phyloP scores from a whole-genome alignment of 2,329 filamentous ascomycete genomes.

The Davidsoniella eucalypti region DNA sequence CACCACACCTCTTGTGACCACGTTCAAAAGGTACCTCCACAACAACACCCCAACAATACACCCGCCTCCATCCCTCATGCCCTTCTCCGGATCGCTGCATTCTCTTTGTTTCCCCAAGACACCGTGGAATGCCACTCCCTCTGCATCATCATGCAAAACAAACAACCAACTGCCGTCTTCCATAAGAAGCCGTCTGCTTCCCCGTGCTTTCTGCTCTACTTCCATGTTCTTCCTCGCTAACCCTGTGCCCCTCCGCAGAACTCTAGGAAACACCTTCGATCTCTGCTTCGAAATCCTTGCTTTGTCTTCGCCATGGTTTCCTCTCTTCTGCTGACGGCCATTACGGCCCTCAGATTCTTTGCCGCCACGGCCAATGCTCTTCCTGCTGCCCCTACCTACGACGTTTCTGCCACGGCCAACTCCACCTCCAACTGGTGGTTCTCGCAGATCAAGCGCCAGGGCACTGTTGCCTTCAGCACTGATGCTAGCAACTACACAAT shows the following conservation, averaged over 20 bases:
- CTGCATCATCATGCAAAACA: neutral
- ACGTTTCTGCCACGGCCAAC: neutral
- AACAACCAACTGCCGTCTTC: neutral
- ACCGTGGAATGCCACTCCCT: neutral
- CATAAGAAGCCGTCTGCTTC: neutral
- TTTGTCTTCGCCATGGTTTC: conserved; percentile 9
- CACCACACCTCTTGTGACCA: neutral
- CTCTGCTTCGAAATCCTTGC: conserved; percentile 1
- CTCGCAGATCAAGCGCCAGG: conserved; percentile 50
- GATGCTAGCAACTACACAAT: conserved; percentile 43
- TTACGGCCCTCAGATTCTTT: conserved; percentile 12
- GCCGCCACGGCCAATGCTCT: conserved; percentile 8
- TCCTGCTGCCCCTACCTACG: conserved; percentile 1
- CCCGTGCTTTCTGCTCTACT: neutral
- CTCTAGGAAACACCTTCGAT: neutral
- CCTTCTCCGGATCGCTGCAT: neutral
- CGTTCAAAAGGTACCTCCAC: conserved; percentile 1
- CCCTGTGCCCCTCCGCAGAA: neutral
- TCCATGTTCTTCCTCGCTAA: neutral
- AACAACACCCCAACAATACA: neutral
- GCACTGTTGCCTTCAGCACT: conserved; percentile 41
- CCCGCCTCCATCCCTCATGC: neutral
- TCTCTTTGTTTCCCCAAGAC: neutral
- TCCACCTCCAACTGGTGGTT: conserved; percentile 53
- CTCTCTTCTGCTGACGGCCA: conserved; percentile 10